A percentile compares a stretch with the other conserved stretches of the same genome.
Conservation (phyloP, 768 basidiomycete species). For the Hysterangium stoloniferum region DNA sequence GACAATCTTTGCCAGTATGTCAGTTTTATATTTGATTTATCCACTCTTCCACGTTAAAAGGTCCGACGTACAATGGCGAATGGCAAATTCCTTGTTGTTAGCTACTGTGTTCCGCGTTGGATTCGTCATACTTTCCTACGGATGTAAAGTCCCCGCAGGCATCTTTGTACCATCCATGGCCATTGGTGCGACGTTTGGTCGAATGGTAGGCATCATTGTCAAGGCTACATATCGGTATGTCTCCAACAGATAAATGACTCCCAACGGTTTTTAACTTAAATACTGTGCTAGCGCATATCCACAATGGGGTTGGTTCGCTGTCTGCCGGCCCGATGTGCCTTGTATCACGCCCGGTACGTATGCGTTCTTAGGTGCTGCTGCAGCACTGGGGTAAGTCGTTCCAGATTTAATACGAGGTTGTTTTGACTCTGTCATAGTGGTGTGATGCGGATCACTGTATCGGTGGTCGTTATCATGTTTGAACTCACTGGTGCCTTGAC, state of each 20-base stretch:
- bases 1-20: constrained; percentile 93
- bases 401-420: background rate
- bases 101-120: constrained; percentile 85
- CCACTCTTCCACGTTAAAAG: constrained; percentile 32
- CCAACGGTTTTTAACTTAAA: constrained; percentile 1
- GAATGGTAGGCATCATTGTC: constrained; percentile 95
- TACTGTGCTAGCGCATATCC: constrained; percentile 62
- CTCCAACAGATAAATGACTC: background rate
- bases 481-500: constrained; percentile 95
- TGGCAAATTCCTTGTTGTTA: constrained; percentile 86
- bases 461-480: constrained; percentile 99
- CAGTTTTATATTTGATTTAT: background rate
- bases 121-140: constrained; percentile 88
- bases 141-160: constrained; percentile 93
- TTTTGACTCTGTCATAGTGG: constrained; percentile 44
- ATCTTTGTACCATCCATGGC: constrained; percentile 99
- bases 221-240: constrained; percentile 82
- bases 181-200: constrained; percentile 91
- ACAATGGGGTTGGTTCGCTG: constrained; percentile 78
- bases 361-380: constrained; percentile 94
- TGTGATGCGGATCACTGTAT: constrained; percentile 94
- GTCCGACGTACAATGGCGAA: constrained; percentile 85
- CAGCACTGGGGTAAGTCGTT: constrained; percentile 69
- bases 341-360: constrained; percentile 99
- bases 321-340: constrained; percentile 85